phyloP scores from a whole-genome alignment of 2,329 filamentous ascomycete genomes.

The Phialophora tarda region DNA sequence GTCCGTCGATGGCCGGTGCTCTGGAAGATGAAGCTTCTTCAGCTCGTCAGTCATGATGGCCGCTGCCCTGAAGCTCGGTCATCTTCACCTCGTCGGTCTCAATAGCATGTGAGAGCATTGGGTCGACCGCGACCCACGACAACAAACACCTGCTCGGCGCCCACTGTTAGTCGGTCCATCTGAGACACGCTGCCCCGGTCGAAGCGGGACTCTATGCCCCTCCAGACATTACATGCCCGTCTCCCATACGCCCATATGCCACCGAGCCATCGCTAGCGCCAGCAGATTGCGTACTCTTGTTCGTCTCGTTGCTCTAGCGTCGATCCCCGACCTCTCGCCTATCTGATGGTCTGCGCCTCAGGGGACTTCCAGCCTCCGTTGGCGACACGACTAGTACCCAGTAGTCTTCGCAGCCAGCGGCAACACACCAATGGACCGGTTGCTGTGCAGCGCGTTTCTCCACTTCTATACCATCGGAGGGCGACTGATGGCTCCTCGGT shows the following conservation, averaged over 20 bases:
- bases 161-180: neutral
- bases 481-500: slow-evolving; percentile 18
- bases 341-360: slow-evolving; percentile 11
- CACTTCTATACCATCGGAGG: slow-evolving; percentile 29
- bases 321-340: slow-evolving; percentile 25
- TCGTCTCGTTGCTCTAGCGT: slow-evolving; percentile 19
- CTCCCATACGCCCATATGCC: neutral
- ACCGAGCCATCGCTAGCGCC: neutral
- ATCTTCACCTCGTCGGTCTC: neutral
- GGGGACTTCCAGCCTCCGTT: slow-evolving; percentile 57
- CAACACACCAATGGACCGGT: slow-evolving; percentile 27
- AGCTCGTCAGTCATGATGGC: neutral
- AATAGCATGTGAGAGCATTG: neutral
- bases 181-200: neutral
- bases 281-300: slow-evolving; percentile 15
- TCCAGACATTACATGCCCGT: too few relatives aligned
- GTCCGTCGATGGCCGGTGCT: neutral
- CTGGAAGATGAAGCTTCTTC: neutral
- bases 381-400: slow-evolving; percentile 80
- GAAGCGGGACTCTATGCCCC: neutral
- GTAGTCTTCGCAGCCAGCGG: slow-evolving; percentile 4
- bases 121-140: neutral
- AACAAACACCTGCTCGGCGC: slow-evolving; percentile 2
- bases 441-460: slow-evolving; percentile 18
- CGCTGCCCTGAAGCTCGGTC: neutral